Evolutionary conservation across 2,329 filamentous ascomycete species (phyloP), one percentile per base, ranked within the genome.

Genomic region (Cordyceps fumosorosea): DNA sequence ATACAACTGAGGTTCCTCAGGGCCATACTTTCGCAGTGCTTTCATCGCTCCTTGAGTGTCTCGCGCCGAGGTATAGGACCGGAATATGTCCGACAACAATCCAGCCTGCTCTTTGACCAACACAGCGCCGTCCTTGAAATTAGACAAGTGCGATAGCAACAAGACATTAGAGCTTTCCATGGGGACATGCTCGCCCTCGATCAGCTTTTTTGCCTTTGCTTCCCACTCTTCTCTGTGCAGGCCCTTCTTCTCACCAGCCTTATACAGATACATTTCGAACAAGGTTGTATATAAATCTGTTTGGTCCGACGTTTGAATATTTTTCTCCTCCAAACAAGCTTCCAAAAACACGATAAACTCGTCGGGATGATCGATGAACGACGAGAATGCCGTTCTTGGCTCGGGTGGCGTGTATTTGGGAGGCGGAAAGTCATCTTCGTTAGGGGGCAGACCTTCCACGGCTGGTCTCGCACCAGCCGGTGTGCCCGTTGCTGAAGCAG

Each of bases 251-350:
- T 88, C 85, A 63, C 87, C 89, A 24, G 93, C 90, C 68, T 92
- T 95, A 73, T 96, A 90, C 10, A 99, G 80, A 71, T 98, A 99
- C 89, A 99, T 98, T 74, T 99, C 96, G 71, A 99, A 98, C 16
- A 99, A 75, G 0, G 96, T 97, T 0, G 93, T 98, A 70, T 95
- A 95, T 18, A 99, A 81, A 73, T 99, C 96, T 1, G 88, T 84
- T 65, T 87, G 89, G 71, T 97, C 90, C 10, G 86, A 82, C 42
- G 89, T 81, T 22, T 85, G 86, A n/a, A 96, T 75, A 24, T 84
- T 82, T 22, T 86, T 80, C 63, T 92, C 88, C 56, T 87, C 79
- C 5, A 96, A 83, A 64, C 93, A 93, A 5, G 92, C 91, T 75
- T 99, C 93, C 0, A 99, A 80, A 71, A 99, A 99, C 18, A 86